A percentile compares a stretch with the other conserved stretches of the same genome.
phyloP scores from a whole-genome alignment of 495 filamentous ascomycete species.

The Trypethelium eluteriae region DNA sequence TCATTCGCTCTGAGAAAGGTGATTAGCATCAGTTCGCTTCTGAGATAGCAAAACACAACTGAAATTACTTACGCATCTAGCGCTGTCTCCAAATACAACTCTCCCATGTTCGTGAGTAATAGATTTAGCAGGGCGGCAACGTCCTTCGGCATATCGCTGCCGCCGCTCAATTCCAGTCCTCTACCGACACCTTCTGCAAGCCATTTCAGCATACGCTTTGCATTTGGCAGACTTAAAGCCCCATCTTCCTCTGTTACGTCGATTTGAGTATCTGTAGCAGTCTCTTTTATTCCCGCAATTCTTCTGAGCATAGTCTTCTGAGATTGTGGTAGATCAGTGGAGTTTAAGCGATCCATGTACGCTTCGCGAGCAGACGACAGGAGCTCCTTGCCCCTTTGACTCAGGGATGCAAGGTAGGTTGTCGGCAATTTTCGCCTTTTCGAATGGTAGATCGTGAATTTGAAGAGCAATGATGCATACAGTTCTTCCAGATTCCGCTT shows the following conservation, averaged over 20 bases:
- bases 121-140: slow-evolving; percentile 79
- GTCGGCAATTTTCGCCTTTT: slow-evolving; percentile 72
- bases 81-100: slow-evolving; percentile 88
- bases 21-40: not conserved
- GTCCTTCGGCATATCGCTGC: slow-evolving; percentile 87
- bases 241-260: slow-evolving; percentile 88
- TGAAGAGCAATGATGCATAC: slow-evolving; percentile 88
- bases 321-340: slow-evolving; percentile 70
- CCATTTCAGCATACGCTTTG: slow-evolving; percentile 97
- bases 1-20: slow-evolving; percentile 50
- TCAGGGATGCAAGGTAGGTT: slow-evolving; percentile 80
- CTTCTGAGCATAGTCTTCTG: slow-evolving; percentile 81
- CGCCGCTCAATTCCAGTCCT: slow-evolving; percentile 77
- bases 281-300: slow-evolving; percentile 62
- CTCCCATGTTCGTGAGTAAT: slow-evolving; percentile 80
- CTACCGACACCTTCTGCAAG: slow-evolving; percentile 92
- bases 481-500: slow-evolving; percentile 82
- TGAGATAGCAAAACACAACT: slow-evolving; percentile 26
- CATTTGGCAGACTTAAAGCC: slow-evolving; percentile 66
- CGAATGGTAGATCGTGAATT: slow-evolving; percentile 87
- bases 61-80: slow-evolving; percentile 54
- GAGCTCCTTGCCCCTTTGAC: slow-evolving; percentile 78
- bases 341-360: slow-evolving; percentile 77
- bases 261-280: slow-evolving; percentile 50
- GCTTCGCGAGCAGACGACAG: slow-evolving; percentile 73